Evolutionary conservation across 306 rosid genomes (phyloP).

Genomic region (Vigna hirtella): DNA sequence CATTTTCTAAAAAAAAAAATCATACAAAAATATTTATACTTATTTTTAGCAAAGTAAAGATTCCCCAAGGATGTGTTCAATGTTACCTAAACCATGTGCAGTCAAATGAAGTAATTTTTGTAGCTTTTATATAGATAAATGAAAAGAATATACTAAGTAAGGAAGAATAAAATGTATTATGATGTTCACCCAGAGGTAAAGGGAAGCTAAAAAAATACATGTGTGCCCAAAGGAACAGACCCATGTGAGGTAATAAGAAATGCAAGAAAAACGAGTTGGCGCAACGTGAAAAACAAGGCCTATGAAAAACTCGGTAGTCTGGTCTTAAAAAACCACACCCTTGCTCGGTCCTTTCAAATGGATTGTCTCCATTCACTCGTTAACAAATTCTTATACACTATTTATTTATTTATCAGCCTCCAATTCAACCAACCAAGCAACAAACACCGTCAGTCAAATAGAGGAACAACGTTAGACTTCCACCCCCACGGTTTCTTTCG

Average conservation of each 20-base stretch:
- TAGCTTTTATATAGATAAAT: no score
- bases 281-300: constrained; percentile 49
- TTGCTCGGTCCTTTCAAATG: background rate
- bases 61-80: no score
- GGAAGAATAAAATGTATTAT: no score
- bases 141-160: no score
- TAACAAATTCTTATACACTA: background rate
- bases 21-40: no score
- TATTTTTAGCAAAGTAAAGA: no score
- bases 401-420: background rate
- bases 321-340: background rate
- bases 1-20: no score
- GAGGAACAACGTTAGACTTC: constrained; percentile 34
- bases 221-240: no score
- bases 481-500: background rate
- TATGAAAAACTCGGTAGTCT: background rate
- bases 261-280: constrained; percentile 17
- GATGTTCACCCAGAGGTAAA: no score
- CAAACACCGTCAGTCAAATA: constrained; percentile 35
- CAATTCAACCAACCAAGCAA: background rate
- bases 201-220: no score
- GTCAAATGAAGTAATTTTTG: no score
- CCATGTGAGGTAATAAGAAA: background rate
- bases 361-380: background rate
- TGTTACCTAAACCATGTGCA: no score